phyloP scores from a whole-genome alignment of 495 filamentous ascomycete genomes.

The Endocarpon pusillum region DNA sequence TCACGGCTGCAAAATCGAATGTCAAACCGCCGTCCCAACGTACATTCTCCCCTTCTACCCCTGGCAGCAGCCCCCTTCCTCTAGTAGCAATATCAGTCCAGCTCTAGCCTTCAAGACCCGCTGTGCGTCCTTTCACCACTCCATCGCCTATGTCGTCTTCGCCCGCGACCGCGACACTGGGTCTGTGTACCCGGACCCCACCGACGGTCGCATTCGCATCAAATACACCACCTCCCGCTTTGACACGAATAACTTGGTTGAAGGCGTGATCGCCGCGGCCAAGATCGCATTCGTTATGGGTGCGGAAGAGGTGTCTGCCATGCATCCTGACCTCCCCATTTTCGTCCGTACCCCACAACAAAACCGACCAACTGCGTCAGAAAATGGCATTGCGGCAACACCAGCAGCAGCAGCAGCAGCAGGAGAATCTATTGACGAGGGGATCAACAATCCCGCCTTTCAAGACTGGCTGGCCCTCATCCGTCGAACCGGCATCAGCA shows the following conservation, averaged over 20 bases:
- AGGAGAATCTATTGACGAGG: too few relatives aligned
- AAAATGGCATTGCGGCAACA: constrained; percentile 7
- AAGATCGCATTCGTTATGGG: constrained; percentile 64
- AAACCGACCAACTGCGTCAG: constrained; percentile 4
- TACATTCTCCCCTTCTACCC: constrained; percentile 37
- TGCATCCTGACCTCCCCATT: constrained; percentile 37
- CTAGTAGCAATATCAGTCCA: too few relatives aligned
- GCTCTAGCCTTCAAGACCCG: constrained; percentile 52
- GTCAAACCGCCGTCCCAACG: constrained; percentile 47
- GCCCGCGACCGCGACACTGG: constrained; percentile 57
- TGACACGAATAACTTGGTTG: constrained; percentile 50
- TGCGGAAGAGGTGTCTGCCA: constrained; percentile 57
- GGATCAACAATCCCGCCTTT: constrained; percentile 49
- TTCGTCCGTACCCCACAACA: constrained; percentile 39
- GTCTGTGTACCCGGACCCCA: constrained; percentile 56
- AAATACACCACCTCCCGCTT: constrained; percentile 51
- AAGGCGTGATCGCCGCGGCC: constrained; percentile 51
- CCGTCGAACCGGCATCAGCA: constrained; percentile 33
- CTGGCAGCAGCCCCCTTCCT: constrained; percentile 43
- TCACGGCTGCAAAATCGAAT: constrained; percentile 71
- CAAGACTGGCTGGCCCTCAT: constrained; percentile 49
- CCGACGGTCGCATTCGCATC: constrained; percentile 42
- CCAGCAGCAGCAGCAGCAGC: constrained; percentile 12
- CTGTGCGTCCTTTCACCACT: constrained; percentile 41
- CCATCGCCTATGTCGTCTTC: constrained; percentile 50